These are phyloP conservation scores for Ananas comosus DNA, from an alignment of 176 grass and related monocot genomes.

Conservation along the genomic window DNA sequence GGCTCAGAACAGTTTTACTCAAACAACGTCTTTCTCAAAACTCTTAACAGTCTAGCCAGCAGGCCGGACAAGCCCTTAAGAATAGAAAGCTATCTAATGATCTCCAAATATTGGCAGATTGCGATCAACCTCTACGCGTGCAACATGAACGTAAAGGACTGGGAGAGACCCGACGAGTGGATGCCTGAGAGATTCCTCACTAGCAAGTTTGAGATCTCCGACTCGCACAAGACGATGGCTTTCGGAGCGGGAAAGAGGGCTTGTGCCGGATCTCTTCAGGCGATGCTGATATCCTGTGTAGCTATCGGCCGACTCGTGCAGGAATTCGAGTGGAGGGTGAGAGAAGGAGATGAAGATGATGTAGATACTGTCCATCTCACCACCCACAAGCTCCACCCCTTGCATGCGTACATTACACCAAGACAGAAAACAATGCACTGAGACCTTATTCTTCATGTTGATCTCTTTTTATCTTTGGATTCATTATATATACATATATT, in stretches of 20 bases:
- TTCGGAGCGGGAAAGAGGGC: conserved; percentile 64
- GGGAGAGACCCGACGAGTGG: conserved; percentile 63
- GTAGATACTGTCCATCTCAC: conserved; percentile 66
- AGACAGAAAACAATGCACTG: conserved; percentile 14
- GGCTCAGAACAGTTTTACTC: too few species aligned
- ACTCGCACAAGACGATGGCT: conserved; percentile 73
- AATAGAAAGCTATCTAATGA: too few species aligned
- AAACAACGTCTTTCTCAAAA: too few species aligned
- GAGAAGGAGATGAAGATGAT: conserved; percentile 66
- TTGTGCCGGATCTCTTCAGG: conserved; percentile 59
- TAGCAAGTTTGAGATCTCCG: conserved; percentile 23
- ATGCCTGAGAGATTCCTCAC: conserved; percentile 66
- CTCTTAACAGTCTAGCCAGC: too few species aligned
- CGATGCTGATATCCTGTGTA: conserved; percentile 36
- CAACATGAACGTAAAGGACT: conserved; percentile 69
- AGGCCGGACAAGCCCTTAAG: too few species aligned
- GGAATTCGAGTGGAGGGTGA: conserved; percentile 60
- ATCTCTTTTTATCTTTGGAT: too few species aligned
- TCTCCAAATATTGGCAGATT: conserved; percentile 27
- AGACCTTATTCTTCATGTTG: background rate
- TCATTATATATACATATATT: too few species aligned
- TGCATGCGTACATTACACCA: conserved; percentile 38
- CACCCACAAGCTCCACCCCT: conserved; percentile 42
- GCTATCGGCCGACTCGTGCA: conserved; percentile 64
- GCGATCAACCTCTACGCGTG: conserved; percentile 73